Percentiles rank a stretch among this genome's conserved stretches.
These are phyloP conservation scores for Mycena citricolor DNA, from an alignment of 1,284 basidiomycete species.

Conservation along the genomic window DNA sequence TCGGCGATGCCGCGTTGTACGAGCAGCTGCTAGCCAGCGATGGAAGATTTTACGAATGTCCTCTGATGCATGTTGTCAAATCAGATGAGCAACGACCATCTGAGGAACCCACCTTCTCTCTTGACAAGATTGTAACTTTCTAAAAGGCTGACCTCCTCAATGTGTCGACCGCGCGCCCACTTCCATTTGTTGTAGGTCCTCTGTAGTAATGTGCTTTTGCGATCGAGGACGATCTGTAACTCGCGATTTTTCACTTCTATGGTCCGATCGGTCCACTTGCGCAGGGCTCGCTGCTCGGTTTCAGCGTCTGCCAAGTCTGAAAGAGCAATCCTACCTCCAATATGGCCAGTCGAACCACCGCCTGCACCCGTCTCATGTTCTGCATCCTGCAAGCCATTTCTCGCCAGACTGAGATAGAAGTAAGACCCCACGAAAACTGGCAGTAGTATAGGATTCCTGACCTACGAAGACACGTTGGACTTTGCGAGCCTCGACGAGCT, in stretches of 20 bases:
- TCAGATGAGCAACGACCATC: not conserved
- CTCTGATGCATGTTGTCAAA: conserved; percentile 57
- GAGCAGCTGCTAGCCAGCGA: conserved; percentile 64
- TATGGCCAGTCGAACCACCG: no score
- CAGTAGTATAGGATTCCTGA: conserved; percentile 31
- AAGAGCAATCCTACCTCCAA: no score
- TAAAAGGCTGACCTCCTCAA: conserved; percentile 71
- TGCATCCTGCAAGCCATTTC: conserved; percentile 38
- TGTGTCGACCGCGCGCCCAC: conserved; percentile 54
- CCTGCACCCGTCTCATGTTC: no score
- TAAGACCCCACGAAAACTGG: conserved; percentile 1
- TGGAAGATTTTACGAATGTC: conserved; percentile 64
- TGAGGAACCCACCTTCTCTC: conserved; percentile 56
- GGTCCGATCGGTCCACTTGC: conserved; percentile 68
- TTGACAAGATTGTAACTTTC: conserved; percentile 78
- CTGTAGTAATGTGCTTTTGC: conserved; percentile 46
- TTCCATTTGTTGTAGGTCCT: conserved; percentile 69
- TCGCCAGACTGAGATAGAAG: conserved; percentile 29
- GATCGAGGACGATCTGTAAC: conserved; percentile 55
- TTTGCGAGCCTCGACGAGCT: conserved; percentile 40
- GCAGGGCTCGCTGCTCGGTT: conserved; percentile 62
- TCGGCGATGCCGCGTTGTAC: conserved; percentile 57
- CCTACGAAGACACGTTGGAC: conserved; percentile 46
- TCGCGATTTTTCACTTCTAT: conserved; percentile 72
- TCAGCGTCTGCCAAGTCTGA: no score